Percentiles rank a stretch among this genome's conserved stretches.
Conservation (phyloP, 768 basidiomycete species). For the Mycena belliarum region DNA sequence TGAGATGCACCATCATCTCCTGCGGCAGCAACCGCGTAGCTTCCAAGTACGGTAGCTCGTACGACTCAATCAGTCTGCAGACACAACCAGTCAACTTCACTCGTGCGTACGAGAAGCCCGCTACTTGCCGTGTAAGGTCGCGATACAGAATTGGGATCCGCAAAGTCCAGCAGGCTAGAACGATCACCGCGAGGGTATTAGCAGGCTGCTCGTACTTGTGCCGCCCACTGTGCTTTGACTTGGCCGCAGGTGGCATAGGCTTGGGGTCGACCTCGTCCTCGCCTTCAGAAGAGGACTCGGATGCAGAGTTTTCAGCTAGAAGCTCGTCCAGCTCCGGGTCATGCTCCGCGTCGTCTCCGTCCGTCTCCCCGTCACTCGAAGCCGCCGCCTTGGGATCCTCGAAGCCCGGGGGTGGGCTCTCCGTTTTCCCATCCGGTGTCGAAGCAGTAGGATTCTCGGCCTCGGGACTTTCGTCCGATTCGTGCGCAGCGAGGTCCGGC, state of each 20-base stretch:
- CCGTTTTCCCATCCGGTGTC: neutral
- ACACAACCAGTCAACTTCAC: slow-evolving; percentile 6
- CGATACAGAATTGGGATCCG: slow-evolving; percentile 74
- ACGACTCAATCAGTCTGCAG: slow-evolving; percentile 70
- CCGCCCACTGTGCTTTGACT: slow-evolving; percentile 12
- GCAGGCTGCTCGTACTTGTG: slow-evolving; percentile 39
- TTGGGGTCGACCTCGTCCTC: slow-evolving; percentile 27
- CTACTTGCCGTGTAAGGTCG: slow-evolving; percentile 70
- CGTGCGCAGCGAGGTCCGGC: slow-evolving; percentile 51
- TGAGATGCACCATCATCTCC: slow-evolving; percentile 67
- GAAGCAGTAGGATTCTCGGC: slow-evolving; percentile 13
- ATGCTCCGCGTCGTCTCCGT: slow-evolving; percentile 21
- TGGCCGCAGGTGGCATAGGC: slow-evolving; percentile 7
- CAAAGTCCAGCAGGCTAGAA: slow-evolving; percentile 78
- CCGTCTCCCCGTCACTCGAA: slow-evolving; percentile 27
- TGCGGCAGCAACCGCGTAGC: slow-evolving; percentile 60
- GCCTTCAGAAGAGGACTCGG: slow-evolving; percentile 37
- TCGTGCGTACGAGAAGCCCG: neutral
- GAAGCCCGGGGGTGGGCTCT: slow-evolving; percentile 2
- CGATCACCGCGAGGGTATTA: slow-evolving; percentile 64
- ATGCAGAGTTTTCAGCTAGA: slow-evolving; percentile 44
- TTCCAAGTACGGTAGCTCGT: slow-evolving; percentile 82
- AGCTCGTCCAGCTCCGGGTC: slow-evolving; percentile 45
- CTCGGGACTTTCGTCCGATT: slow-evolving; percentile 19
- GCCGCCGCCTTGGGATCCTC: slow-evolving; percentile 9